Base-by-base conservation (phyloP, 2,329 filamentous ascomycete genomes). In the Exophiala sideris region DNA sequence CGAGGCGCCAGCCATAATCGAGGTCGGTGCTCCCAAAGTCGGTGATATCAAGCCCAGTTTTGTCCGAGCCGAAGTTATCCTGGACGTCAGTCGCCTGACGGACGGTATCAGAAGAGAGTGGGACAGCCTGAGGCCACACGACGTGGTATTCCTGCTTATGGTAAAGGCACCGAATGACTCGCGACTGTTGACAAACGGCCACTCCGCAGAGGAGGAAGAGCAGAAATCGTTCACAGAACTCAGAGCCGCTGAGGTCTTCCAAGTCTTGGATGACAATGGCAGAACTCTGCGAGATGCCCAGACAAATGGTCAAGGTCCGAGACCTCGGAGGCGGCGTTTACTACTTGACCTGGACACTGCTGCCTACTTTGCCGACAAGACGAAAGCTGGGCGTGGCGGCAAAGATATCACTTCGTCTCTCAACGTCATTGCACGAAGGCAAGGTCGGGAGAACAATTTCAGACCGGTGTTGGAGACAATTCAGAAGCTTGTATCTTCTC, bases 361-460 rank as follows among this genome's bases (percentile, higher is more conserved):
- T 52, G 85, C 86, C 48, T 97, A 92, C 72, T 84, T 88, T 63
- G 76, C 80, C 48, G 94, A 99, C 70, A 84, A 84, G 61, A 84
- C 88, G 57, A 79, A 76, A 48, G 75, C 80, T 35, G 76, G 81
- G 8, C 76, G 79, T 55, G 87, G 85, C n/a, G 87, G 88, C 64
- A 76, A 82, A 1, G 87, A 95, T 64, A 77, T 95, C 3, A 96
- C 96, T 70, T 85, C 89, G 42, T 79, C 79, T 33, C 85, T 99
- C 66, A 99, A 99, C 66, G 73, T 97, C 38, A 76, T 99, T 50
- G 80, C 96, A 48, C 86, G 94, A 54, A 82, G 94, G 62, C 86
- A 84, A 67, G 86, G 89, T 24, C 81, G 91, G 56, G 94, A 99
- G 71, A 99, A 99, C 73, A 99, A 99, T 71, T 99, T 99, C 78